These are phyloP conservation scores for Xylaria venustula DNA, from an alignment of 495 filamentous ascomycete genomes.

Conservation along the genomic window DNA sequence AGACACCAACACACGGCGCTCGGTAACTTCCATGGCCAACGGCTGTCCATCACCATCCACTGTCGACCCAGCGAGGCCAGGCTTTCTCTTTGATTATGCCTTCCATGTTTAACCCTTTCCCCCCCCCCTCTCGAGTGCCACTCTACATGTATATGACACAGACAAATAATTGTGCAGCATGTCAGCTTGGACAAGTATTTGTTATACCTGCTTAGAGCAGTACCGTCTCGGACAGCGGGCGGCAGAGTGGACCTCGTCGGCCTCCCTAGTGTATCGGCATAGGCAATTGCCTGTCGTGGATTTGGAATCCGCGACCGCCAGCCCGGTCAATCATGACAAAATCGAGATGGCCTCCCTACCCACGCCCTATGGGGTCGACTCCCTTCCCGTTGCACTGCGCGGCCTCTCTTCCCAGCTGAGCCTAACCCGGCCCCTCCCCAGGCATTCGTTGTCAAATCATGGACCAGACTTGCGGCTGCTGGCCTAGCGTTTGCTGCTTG, in stretches of 20 bases:
- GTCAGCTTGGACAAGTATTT: too few species aligned
- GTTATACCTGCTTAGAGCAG: too few species aligned
- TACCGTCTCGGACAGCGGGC: too few species aligned
- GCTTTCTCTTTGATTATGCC: too few species aligned
- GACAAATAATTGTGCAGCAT: too few species aligned
- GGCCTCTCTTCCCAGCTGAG: constrained; percentile 8
- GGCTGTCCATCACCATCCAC: too few species aligned
- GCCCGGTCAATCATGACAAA: constrained; percentile 12
- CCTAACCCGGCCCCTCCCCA: not conserved
- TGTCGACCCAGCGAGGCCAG: too few species aligned
- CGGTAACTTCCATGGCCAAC: too few species aligned
- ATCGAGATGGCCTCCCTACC: not conserved
- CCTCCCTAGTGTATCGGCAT: not conserved
- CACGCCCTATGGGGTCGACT: not conserved
- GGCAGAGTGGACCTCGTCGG: constrained; percentile 2
- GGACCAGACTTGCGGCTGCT: not conserved
- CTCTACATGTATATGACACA: too few species aligned
- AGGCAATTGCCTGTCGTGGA: not conserved
- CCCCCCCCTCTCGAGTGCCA: too few species aligned
- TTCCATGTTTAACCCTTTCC: too few species aligned
- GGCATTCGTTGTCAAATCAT: constrained; percentile 7
- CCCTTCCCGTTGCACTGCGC: not conserved
- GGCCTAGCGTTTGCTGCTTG: not conserved
- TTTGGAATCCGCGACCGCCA: constrained; percentile 11
- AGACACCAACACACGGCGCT: not conserved